A percentile compares a stretch with the other conserved stretches of the same genome.
Conservation (phyloP, 805 yeast species). For the Huiozyma sinensis region DNA sequence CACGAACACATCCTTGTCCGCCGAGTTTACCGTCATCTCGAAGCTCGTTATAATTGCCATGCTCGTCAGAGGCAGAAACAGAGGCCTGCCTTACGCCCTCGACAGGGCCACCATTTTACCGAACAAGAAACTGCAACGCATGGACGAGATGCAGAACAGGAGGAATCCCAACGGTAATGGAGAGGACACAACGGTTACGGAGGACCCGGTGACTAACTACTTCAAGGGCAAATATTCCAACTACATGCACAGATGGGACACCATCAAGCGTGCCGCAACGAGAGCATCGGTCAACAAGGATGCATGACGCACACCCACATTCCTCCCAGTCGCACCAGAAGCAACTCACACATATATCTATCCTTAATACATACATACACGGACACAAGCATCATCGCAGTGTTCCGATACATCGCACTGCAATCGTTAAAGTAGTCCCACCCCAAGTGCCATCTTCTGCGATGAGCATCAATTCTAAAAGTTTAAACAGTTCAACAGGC, state of each 20-base stretch:
- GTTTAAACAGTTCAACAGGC: neutral
- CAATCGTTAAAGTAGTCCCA: no score
- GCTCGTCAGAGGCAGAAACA: conserved; percentile 91
- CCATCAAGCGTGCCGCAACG: conserved; percentile 1
- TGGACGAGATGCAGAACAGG: conserved; percentile 46
- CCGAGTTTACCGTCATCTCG: conserved; percentile 58
- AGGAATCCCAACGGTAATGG: neutral
- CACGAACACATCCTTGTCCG: conserved; percentile 59
- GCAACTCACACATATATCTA: no score
- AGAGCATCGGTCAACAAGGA: neutral
- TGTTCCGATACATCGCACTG: no score
- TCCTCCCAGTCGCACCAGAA: no score
- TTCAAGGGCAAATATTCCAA: conserved; percentile 8
- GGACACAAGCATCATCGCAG: no score
- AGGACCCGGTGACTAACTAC: conserved; percentile 21
- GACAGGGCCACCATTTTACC: conserved; percentile 91
- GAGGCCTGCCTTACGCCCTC: conserved; percentile 87
- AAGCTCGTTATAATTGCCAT: conserved; percentile 78
- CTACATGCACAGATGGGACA: neutral
- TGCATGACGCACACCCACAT: neutral
- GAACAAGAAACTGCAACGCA: conserved; percentile 46
- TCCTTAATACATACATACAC: no score
- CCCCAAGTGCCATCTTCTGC: no score
- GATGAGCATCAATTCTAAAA: no score
- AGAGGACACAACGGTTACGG: neutral